phyloP scores from a whole-genome alignment of 208 protist species.

The Crithidia mellificae region DNA sequence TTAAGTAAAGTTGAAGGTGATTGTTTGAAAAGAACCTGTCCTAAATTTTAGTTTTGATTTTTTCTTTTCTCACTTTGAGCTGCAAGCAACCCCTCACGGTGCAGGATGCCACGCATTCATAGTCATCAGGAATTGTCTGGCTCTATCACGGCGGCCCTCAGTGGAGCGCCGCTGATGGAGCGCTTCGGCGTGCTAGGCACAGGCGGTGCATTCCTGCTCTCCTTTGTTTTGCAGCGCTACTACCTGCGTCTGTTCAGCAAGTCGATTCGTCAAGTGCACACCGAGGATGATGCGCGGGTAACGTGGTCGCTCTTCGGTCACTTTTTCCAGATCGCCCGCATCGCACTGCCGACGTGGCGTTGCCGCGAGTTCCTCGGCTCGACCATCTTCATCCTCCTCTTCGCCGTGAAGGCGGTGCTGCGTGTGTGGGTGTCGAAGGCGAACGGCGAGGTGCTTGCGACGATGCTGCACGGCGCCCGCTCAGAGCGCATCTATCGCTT shows the following conservation, averaged over 20 bases:
- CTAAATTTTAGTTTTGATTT: too few species aligned
- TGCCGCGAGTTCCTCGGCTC: slow-evolving; percentile 71
- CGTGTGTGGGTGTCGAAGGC: slow-evolving; percentile 63
- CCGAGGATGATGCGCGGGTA: slow-evolving; percentile 64
- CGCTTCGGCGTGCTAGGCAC: slow-evolving; percentile 19
- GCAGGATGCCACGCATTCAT: slow-evolving; percentile 12
- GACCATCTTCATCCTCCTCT: slow-evolving; percentile 76
- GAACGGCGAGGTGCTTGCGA: slow-evolving; percentile 66
- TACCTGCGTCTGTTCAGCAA: slow-evolving; percentile 45
- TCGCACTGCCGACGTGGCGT: slow-evolving; percentile 73
- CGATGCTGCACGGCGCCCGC: slow-evolving; percentile 63
- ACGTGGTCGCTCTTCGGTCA: slow-evolving; percentile 52
- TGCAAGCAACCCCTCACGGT: not conserved
- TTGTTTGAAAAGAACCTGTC: not conserved
- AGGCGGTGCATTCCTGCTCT: slow-evolving; percentile 28
- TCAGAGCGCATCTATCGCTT: slow-evolving; percentile 55
- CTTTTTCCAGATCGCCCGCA: slow-evolving; percentile 61
- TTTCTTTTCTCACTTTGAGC: not conserved
- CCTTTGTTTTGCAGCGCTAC: slow-evolving; percentile 47
- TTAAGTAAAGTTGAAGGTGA: too few species aligned
- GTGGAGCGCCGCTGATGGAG: slow-evolving; percentile 9
- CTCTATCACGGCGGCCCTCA: slow-evolving; percentile 10
- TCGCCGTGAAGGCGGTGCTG: slow-evolving; percentile 77
- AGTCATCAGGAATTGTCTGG: not conserved
- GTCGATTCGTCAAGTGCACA: slow-evolving; percentile 44